Evolutionary conservation across 192 early-diverging fungal genomes (phyloP), one percentile per base, ranked within the genome.

Genomic region (Backusella westeae): DNA sequence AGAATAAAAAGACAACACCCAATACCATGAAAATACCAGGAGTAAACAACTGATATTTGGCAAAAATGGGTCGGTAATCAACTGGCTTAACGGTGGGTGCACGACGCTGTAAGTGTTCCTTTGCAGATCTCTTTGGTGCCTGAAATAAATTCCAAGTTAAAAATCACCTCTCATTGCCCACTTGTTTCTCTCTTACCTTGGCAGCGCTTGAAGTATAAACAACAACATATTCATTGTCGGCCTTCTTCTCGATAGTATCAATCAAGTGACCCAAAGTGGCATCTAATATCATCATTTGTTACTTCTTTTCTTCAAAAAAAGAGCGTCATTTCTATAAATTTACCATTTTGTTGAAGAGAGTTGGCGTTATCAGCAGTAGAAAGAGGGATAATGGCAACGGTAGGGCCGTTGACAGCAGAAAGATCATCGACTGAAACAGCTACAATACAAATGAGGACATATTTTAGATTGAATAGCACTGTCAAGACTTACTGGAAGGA

Each of bases 11-110:
- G 14, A 49, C 41, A 12, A 79, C 75, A 46, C 49, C 78, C 36
- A 83, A 41, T 7, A 69, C 73, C 82, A 83, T 83, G 59, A 79
- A 79, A 42, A 83, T 76, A 36, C 67, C 82, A 39, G 82, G 72
- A 10, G 75, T 76, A 29, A 83, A 83, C 4, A 83, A 52, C 56
- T 80, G 78, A 42, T 83, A 83, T 46, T 83, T 83, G 34, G 68
- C 77, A 73, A 83, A 83, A n/a, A 83, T 76, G n/a, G 82, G 75
- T 26, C 69, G 52, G 5, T 75, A 59, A 10, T 36, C 67, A 19
- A 23, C 9, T 19, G 44, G 23, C 17, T 17, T 29, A 3, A 14
- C 19, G 34, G 26, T 46, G 35, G 79, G 79, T 32, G 74, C 74
- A 69, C 79, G 79, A 6, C 74, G 75, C 10, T 65, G 29, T 53